Evolutionary conservation across 129 eudicot species (phyloP), one percentile per base, ranked within the genome.

Genomic region (Rutidosis leptorrhynchoides): DNA sequence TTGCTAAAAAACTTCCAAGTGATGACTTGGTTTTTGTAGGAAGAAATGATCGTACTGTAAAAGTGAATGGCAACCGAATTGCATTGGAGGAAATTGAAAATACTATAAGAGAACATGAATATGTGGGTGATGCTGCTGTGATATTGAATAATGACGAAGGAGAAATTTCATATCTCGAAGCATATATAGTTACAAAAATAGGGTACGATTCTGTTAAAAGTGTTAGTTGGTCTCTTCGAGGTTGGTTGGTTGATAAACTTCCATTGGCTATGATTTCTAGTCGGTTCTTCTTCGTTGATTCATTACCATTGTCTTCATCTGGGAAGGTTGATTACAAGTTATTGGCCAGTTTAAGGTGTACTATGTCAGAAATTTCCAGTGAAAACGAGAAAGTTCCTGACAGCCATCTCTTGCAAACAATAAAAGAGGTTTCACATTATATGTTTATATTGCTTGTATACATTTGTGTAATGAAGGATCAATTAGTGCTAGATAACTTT

Each of bases 61-160:
- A 93, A 64, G 72, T 93, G 67, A 88, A 86, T 74, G 98, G 96
- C 45, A 90, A 93, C 32, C 95, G 98, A 19, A 70, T 93, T 76
- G 87, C 92, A 28, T 75, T 88, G 56, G 98, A 93, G 64, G 98
- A 93, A 72, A 80, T 93, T 40, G 98, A 93, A 78, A 61, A 57
- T 60, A 74, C 78, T 51, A 54, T 93, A 29, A 80, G 87, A 78
- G 80, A 68, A 43, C 89, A 93, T 67, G 86, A 72, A 11, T 75
- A 65, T 76, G 82, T 88, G 62, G 76, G 43, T 76, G 95, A 86
- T 85, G 96, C 87, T 70, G 98, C 92, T 71, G 95, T 93, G 24
- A 66, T 80, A 22, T 80, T 71, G 27, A 69, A 67, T 17, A 65
- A 76, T 25, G 71, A 25, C 23, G 82, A 72, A 33, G 81, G 73